Evolutionary conservation across 139 green algal genomes (phyloP).

Genomic region (Coccomyxa sp.): DNA sequence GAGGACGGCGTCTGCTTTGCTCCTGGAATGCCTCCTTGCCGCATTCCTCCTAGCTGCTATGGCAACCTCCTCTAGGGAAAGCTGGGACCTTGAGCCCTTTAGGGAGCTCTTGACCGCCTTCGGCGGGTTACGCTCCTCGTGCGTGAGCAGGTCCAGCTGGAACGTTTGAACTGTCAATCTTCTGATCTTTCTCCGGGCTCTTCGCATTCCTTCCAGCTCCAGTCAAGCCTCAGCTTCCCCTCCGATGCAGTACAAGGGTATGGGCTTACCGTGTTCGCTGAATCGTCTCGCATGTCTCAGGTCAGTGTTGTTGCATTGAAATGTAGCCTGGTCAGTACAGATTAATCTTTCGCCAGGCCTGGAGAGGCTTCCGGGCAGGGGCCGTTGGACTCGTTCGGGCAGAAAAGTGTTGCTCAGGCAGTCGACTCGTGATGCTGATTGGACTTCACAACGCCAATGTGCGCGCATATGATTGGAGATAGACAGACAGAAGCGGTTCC

Average conservation of each 20-base stretch:
- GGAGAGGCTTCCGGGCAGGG: not conserved
- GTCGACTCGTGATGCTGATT: not conserved
- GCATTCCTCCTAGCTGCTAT: not conserved
- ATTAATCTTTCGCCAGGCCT: not conserved
- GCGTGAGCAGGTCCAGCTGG: not conserved
- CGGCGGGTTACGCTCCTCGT: not conserved
- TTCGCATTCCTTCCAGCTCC: not conserved
- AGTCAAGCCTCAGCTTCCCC: not conserved
- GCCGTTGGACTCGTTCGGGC: not conserved
- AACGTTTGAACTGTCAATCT: not conserved
- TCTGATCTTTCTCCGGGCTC: not conserved
- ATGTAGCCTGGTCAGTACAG: not conserved
- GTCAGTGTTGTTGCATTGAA: not conserved
- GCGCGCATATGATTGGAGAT: too few relatives aligned
- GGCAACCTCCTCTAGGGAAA: not conserved
- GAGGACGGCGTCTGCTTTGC: not conserved
- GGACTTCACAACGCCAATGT: not conserved
- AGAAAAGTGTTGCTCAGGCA: not conserved
- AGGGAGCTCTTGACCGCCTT: not conserved
- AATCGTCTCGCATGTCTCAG: not conserved
- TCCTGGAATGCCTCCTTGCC: not conserved
- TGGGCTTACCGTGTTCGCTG: not conserved
- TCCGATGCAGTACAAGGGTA: not conserved
- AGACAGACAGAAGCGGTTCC: too few relatives aligned
- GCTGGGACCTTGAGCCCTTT: not conserved